Evolutionary conservation across 2,329 filamentous ascomycete species (phyloP), one percentile per base, ranked within the genome.

Genomic region (Colletotrichum sp.): DNA sequence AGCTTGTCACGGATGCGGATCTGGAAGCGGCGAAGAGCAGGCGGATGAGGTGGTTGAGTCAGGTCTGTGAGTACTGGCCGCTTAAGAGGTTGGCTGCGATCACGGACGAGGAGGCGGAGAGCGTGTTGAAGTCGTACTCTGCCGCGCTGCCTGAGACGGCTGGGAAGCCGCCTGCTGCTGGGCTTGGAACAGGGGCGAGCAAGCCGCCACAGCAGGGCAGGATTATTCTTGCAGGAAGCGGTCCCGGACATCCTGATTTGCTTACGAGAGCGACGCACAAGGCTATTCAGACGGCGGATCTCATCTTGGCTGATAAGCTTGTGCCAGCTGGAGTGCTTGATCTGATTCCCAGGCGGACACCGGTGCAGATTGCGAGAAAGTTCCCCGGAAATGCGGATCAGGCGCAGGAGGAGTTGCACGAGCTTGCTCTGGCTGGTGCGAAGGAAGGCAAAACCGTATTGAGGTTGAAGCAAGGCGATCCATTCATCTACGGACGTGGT

Each of bases 11-110:
- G 0, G 93, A 95, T 63, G 92, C 93, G 61, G 95, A 97, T 81
- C 86, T 91, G 1, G 93, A 94, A 76, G 93, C 93, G 5, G 91
- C 92, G 19, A 95, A 95, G 82, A 96, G 91, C 27, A 90, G 96
- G 76, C 91, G 97, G 68, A 96, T 98, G 89, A 92, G 97, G 74
- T 99, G 97, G 97, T 89, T 99, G 2, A 92, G 94, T 25, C 97
- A 99, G 83, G 95, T 99, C 69, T 99, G 97, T 89, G 97, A 99
- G 87, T 99, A 99, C 86, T 99, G 97, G 97, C 96, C 97, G 2
- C 89, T 99, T 30, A 93, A 93, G 78, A 92, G 95, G 22, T 90
- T 99, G 2, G 95, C 96, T 9, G 89, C 90, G 55, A 93, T 99
- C 78, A 93, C 91, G 5, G 95, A 98, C 80, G 90, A 90, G 11